Percentiles rank a stretch among this genome's conserved stretches.
phyloP scores from a whole-genome alignment of 768 basidiomycete genomes.

The Termitomyces sp. region DNA sequence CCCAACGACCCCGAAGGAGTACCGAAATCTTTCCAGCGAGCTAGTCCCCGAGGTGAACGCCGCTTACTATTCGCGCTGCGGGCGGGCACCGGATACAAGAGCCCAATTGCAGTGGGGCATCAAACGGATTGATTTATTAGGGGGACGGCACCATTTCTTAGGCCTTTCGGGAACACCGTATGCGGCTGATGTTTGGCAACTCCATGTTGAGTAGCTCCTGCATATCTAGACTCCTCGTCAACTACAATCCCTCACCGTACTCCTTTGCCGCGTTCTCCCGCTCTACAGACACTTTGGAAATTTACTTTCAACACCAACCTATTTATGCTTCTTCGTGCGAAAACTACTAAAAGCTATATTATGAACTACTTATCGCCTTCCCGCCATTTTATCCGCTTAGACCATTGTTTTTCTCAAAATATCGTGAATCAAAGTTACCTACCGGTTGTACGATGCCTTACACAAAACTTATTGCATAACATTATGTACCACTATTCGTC shows the following conservation, averaged over 20 bases:
- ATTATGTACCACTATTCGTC: too few relatives aligned
- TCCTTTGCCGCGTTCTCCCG: too few relatives aligned
- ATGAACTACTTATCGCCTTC: too few relatives aligned
- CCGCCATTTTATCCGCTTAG: too few relatives aligned
- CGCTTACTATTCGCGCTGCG: constrained; percentile 41
- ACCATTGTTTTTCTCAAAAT: too few relatives aligned
- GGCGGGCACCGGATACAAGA: constrained; percentile 21
- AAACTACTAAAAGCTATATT: too few relatives aligned
- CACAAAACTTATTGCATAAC: too few relatives aligned
- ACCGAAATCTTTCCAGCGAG: constrained; percentile 28
- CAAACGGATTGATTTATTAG: constrained; percentile 51
- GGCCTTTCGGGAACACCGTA: constrained; percentile 41
- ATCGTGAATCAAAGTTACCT: too few relatives aligned
- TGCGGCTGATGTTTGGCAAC: constrained; percentile 37
- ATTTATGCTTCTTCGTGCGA: too few relatives aligned
- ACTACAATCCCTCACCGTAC: not conserved
- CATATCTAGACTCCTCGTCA: not conserved
- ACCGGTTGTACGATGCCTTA: too few relatives aligned
- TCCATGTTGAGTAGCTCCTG: constrained; percentile 23
- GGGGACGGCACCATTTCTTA: constrained; percentile 38
- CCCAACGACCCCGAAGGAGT: constrained; percentile 39
- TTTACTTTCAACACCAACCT: not conserved
- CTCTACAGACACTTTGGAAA: not conserved
- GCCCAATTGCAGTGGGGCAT: constrained; percentile 42
- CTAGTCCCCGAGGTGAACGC: constrained; percentile 29